Conservation (phyloP, 2,329 filamentous ascomycete species). For the Pseudophaeomoniella oleicola region DNA sequence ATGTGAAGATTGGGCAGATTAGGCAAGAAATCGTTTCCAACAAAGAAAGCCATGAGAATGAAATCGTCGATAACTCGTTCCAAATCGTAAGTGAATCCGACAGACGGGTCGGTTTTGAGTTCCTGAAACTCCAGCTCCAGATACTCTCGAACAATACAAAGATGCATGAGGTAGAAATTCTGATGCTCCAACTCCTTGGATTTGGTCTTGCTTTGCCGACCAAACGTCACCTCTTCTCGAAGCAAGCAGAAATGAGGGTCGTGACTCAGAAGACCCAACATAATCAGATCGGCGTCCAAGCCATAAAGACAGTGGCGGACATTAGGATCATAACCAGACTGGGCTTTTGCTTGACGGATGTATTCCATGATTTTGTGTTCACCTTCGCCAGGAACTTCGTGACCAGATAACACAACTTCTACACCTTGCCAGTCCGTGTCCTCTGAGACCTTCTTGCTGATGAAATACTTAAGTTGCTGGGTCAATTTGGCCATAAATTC, state of each 20-base stretch:
- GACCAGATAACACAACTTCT: constrained; percentile 88
- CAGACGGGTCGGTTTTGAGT: constrained; percentile 55
- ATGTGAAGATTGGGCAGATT: constrained; percentile 94
- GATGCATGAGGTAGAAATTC: constrained; percentile 93
- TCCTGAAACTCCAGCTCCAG: constrained; percentile 95
- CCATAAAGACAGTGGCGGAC: constrained; percentile 95
- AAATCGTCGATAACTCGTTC: constrained; percentile 98
- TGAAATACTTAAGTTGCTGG: constrained; percentile 88
- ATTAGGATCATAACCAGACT: constrained; percentile 83
- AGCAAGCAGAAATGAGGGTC: constrained; percentile 96
- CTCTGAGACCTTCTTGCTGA: constrained; percentile 96
- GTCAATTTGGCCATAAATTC: constrained; percentile 97
- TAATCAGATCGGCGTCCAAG: constrained; percentile 93
- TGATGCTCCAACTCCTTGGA: constrained; percentile 96
- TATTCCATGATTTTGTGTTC: constrained; percentile 99
- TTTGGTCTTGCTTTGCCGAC: constrained; percentile 71
- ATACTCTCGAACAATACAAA: constrained; percentile 96
- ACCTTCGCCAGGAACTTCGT: constrained; percentile 94
- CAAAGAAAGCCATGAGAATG: constrained; percentile 98
- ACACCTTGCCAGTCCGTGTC: constrained; percentile 96
- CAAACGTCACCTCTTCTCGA: constrained; percentile 95
- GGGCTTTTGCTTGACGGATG: constrained; percentile 91
- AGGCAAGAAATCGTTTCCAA: constrained; percentile 96
- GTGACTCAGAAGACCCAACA: constrained; percentile 92
- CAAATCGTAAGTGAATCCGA: constrained; percentile 76